phyloP scores from a whole-genome alignment of 257 asterid species.

The Solanum gandarillasii region DNA sequence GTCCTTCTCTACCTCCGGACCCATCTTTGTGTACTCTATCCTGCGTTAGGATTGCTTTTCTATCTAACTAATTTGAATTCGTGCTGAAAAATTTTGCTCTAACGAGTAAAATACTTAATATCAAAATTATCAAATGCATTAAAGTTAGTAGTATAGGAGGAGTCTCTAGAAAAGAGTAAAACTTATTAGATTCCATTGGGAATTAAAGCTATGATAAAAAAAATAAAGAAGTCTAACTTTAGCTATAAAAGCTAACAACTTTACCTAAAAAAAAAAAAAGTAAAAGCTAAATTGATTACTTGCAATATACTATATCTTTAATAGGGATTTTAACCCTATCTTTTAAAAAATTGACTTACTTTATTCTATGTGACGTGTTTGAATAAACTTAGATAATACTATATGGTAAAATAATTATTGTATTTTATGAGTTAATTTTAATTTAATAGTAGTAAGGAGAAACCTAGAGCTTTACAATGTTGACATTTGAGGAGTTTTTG shows the following conservation, averaged over 20 bases:
- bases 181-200: background rate
- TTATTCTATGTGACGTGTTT: background rate
- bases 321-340: background rate
- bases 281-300: background rate
- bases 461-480: background rate
- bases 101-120: too few species aligned
- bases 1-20: background rate
- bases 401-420: background rate
- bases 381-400: background rate
- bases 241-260: background rate
- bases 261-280: background rate
- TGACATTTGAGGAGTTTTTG: background rate
- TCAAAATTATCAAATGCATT: background rate
- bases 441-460: background rate
- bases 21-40: too few species aligned
- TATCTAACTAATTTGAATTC: background rate
- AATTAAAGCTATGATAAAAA: background rate
- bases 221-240: background rate
- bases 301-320: background rate
- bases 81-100: rapidly evolving
- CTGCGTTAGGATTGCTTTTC: background rate
- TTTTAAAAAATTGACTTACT: background rate
- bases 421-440: background rate
- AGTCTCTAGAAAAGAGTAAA: background rate
- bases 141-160: background rate